These are phyloP conservation scores for Xylariaceae sp. DNA, from an alignment of 2,329 filamentous ascomycete species.

Conservation along the genomic window DNA sequence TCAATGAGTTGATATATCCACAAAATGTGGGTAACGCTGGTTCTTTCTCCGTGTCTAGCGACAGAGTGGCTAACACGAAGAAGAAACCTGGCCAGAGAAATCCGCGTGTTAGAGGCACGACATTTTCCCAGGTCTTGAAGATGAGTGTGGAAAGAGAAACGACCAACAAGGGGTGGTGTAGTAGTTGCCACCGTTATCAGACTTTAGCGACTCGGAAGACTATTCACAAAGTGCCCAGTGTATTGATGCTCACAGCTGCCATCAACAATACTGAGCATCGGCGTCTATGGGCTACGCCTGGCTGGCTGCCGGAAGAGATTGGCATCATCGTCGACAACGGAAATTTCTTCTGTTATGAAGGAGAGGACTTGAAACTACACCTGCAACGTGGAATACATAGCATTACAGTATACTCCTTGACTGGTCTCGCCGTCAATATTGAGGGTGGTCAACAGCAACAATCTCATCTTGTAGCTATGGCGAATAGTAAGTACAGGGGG, in stretches of 20 bases:
- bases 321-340: constrained; percentile 88
- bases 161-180: constrained; percentile 91
- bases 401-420: constrained; percentile 87
- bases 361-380: constrained; percentile 82
- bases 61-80: constrained; percentile 31
- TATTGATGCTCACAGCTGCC: constrained; percentile 88
- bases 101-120: constrained; percentile 60
- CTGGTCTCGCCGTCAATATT: constrained; percentile 89
- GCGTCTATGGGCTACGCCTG: constrained; percentile 84
- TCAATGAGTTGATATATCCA: constrained; percentile 87
- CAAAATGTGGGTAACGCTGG: constrained; percentile 46
- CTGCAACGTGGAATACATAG: constrained; percentile 79
- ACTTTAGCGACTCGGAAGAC: constrained; percentile 84
- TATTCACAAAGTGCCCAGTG: constrained; percentile 79
- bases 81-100: constrained; percentile 57
- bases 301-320: constrained; percentile 93
- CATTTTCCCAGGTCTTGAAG: constrained; percentile 92
- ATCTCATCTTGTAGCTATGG: constrained; percentile 86
- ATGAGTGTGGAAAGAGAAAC: constrained; percentile 88
- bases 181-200: constrained; percentile 88
- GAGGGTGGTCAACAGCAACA: constrained; percentile 85
- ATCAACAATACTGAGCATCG: constrained; percentile 74
- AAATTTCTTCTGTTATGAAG: constrained; percentile 95
- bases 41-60: constrained; percentile 22
- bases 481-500: constrained; percentile 68